phyloP scores from a whole-genome alignment of 208 protist genomes.

The Trypanosoma brucei region DNA sequence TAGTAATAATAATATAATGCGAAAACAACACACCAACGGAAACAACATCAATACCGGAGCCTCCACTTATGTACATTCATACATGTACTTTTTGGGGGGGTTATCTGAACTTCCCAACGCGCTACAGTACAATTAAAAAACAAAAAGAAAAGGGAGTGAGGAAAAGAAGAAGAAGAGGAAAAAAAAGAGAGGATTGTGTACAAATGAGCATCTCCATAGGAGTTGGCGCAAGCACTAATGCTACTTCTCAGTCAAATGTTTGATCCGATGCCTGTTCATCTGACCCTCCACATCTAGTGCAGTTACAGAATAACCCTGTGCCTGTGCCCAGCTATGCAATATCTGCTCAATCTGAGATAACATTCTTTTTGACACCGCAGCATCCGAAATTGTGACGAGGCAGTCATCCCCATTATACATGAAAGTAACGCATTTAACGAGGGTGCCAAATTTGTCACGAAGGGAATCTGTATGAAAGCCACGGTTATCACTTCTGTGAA shows the following conservation, averaged over 20 bases:
- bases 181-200: too few species aligned
- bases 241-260: conserved; percentile 8
- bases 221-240: background rate
- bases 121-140: too few species aligned
- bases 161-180: too few species aligned
- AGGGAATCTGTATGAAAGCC: conserved; percentile 2
- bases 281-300: conserved; percentile 10
- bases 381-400: conserved; percentile 9
- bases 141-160: too few species aligned
- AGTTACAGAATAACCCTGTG: background rate
- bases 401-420: conserved; percentile 12
- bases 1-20: too few species aligned
- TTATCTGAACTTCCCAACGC: too few species aligned
- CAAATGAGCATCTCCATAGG: background rate
- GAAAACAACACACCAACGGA: too few species aligned
- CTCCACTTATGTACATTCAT: too few species aligned
- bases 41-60: too few species aligned
- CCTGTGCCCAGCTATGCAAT: conserved; percentile 6
- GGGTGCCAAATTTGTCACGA: background rate
- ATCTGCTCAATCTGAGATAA: background rate
- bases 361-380: background rate
- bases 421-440: conserved; percentile 6
- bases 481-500: background rate
- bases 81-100: too few species aligned
- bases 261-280: background rate